Base-by-base conservation (phyloP, 768 basidiomycete species). In the Tylopilus felleus region DNA sequence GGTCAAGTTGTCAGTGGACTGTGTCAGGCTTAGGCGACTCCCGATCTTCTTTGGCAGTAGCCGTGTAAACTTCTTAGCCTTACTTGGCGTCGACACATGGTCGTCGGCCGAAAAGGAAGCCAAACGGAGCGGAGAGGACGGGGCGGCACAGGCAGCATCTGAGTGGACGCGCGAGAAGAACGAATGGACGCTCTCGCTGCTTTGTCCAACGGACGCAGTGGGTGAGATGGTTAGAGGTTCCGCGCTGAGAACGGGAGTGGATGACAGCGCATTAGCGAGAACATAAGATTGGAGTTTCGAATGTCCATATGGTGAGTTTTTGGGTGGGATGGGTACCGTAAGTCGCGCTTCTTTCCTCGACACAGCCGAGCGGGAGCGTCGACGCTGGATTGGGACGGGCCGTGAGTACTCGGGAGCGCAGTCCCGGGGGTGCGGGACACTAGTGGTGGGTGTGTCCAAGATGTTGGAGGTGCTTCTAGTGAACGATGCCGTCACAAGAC, bases 311-410 rank as follows among this genome's bases (percentile, higher is more conserved):
- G 69, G 69, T 2, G 69, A 72, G 25, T 67, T 67, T 54, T 56
- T 65, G n/a, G 52, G 60, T 52, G 56, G 58, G 41, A 55, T 50
- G 44, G 71, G 61, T 25, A 60, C 31, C 28, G 58, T 63, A 47
- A 57, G 54, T 44, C 65, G 65, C 5, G 61, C 69, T 64, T 69
- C 71, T 52, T 59, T 68, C 21, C 67, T 65, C 27, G 67, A 72
- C 33, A 70, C 61, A 41, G 69, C 69, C 35, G 69, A 71, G 38
- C 65, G 69, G 13, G 69, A 71, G 43, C 69, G 69, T 51, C 71
- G 57, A 50, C 69, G 69, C 43, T 71, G 69, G 17, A 72, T 59
- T 28, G 66, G 58, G 31, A 60, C 12, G n/a, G 40, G 40, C 23
- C 55, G 61, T 17, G 57, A 31, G 46, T 50, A 19, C 22, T 62